Conservation (phyloP, 495 filamentous ascomycete genomes). For the Hypoxylon lenormandii region DNA sequence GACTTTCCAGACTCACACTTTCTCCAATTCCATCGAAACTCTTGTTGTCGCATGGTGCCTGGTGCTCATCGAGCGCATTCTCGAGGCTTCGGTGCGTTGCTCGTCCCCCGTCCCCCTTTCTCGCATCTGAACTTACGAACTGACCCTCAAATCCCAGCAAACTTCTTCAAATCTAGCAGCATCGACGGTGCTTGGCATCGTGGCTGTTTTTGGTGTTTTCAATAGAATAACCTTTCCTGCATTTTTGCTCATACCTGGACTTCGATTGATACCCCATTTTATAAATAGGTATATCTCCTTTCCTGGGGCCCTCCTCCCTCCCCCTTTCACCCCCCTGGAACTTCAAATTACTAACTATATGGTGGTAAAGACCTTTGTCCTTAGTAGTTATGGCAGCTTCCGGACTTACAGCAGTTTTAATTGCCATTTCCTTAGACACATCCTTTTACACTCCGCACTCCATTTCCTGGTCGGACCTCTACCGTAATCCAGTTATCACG, state of each 20-base stretch:
- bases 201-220: constrained; percentile 86
- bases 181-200: constrained; percentile 78
- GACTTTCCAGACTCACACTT: constrained; percentile 98
- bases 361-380: constrained; percentile 70
- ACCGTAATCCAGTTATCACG: constrained; percentile 77
- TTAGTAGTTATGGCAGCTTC: constrained; percentile 71
- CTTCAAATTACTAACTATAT: constrained; percentile 41
- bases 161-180: constrained; percentile 75
- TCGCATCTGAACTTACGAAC: neutral
- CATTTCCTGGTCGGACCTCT: constrained; percentile 67
- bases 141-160: constrained; percentile 62
- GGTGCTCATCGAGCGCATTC: constrained; percentile 86
- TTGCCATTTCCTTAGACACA: constrained; percentile 85
- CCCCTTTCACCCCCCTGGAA: neutral
- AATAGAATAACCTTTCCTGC: constrained; percentile 97
- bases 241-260: constrained; percentile 81
- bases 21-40: constrained; percentile 97
- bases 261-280: constrained; percentile 87
- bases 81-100: constrained; percentile 74
- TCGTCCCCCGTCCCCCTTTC: neutral
- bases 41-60: constrained; percentile 89
- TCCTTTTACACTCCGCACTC: constrained; percentile 76
- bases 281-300: constrained; percentile 72
- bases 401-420: constrained; percentile 69
- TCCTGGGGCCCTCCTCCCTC: neutral